Evolutionary conservation across 345 rosid species (phyloP).

Genomic region (Angophora floribunda): DNA sequence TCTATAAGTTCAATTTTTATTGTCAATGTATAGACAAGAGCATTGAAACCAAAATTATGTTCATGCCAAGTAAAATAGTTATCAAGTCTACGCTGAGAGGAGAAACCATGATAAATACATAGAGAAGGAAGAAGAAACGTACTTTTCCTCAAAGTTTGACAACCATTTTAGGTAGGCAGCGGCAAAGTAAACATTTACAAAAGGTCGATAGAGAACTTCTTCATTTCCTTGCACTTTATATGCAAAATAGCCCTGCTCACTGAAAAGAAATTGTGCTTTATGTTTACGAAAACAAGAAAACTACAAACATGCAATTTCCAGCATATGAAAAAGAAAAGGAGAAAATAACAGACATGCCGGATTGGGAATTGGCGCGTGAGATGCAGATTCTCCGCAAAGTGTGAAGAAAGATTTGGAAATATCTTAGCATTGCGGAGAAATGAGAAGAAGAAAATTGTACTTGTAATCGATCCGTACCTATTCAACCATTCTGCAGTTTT

Average conservation of each 20-base stretch:
- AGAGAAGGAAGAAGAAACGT: conserved; percentile 4
- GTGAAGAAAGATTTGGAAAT: not conserved
- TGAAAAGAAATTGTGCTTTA: conserved; percentile 17
- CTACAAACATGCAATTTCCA: not conserved
- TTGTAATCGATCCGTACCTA: conserved; percentile 26
- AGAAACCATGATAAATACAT: not conserved
- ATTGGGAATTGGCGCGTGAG: not conserved
- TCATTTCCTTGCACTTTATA: conserved; percentile 47
- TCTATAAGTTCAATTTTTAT: conserved; percentile 25
- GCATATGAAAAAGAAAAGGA: not conserved
- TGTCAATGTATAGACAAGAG: conserved; percentile 2
- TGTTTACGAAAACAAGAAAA: not conserved
- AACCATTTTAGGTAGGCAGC: conserved; percentile 86
- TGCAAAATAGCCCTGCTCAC: conserved; percentile 54
- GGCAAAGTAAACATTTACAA: conserved; percentile 73
- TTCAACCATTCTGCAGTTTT: conserved; percentile 62
- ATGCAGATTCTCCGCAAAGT: not conserved
- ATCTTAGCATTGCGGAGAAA: not conserved
- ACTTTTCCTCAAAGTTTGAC: conserved; percentile 61
- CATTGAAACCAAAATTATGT: not conserved
- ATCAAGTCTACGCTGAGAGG: not conserved
- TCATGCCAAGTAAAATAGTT: not conserved
- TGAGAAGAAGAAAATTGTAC: not conserved
- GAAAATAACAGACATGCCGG: not conserved
- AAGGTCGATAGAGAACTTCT: conserved; percentile 71